Evolutionary conservation across 805 yeast species (phyloP).

Genomic region (Clavispora asparagi): DNA sequence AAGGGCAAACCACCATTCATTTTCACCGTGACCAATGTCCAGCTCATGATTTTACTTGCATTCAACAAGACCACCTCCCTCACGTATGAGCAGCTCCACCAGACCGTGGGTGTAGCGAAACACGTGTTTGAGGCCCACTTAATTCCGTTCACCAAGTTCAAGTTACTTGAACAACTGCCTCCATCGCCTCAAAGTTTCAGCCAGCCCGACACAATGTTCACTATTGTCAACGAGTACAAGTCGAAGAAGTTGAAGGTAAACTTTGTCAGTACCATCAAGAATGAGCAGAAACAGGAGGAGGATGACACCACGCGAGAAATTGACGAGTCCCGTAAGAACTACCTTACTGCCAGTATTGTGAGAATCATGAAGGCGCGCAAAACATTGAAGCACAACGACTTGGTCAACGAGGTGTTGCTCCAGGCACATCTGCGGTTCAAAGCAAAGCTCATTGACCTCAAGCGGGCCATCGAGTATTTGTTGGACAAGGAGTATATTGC

Average conservation of each 20-base stretch:
- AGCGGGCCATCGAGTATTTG: slow-evolving; percentile 76
- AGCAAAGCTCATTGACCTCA: slow-evolving; percentile 82
- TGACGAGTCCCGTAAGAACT: slow-evolving; percentile 79
- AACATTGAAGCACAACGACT: slow-evolving; percentile 66
- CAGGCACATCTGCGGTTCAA: slow-evolving; percentile 79
- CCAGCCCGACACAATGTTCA: slow-evolving; percentile 49
- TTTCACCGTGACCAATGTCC: slow-evolving; percentile 79
- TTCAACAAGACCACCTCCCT: slow-evolving; percentile 66
- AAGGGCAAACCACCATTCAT: slow-evolving; percentile 77
- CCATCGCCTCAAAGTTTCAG: slow-evolving; percentile 49
- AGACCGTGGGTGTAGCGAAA: slow-evolving; percentile 61
- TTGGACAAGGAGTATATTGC: slow-evolving; percentile 82
- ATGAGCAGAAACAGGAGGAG: slow-evolving; percentile 62
- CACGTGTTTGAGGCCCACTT: slow-evolving; percentile 72
- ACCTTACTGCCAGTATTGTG: slow-evolving; percentile 89
- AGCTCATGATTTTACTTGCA: slow-evolving; percentile 81
- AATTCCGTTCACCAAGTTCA: slow-evolving; percentile 72
- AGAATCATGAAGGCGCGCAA: slow-evolving; percentile 95
- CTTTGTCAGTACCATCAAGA: slow-evolving; percentile 56
- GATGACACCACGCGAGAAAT: slow-evolving; percentile 76
- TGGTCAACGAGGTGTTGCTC: slow-evolving; percentile 82
- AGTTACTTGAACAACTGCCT: slow-evolving; percentile 64
- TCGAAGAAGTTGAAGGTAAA: slow-evolving; percentile 81
- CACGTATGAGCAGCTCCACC: slow-evolving; percentile 55
- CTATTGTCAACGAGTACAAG: slow-evolving; percentile 75